A percentile compares a stretch with the other conserved stretches of the same genome.
Conservation (phyloP, 192 early-diverging fungal genomes). For the Dimargaris xerosporica region DNA sequence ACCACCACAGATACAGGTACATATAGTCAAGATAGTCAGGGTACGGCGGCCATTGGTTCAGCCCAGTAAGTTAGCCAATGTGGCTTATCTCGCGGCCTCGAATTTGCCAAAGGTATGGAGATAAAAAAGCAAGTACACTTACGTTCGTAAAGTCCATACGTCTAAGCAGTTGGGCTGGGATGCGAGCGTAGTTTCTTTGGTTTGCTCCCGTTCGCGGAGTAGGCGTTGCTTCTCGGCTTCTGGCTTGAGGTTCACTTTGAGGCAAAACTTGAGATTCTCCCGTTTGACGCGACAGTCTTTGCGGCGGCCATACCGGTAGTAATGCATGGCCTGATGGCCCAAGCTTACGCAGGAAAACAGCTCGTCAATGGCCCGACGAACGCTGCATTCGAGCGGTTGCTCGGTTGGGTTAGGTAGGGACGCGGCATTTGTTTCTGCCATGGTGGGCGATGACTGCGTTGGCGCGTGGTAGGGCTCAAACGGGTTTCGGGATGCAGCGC, state of each 20-base stretch:
- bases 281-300: constrained; percentile 5
- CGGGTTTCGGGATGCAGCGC: no score
- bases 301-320: constrained; percentile 8
- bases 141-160: background rate
- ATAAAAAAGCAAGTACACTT: background rate
- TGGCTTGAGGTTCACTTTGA: constrained; percentile 10
- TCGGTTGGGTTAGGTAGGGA: background rate
- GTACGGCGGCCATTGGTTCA: no score
- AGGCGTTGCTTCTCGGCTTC: background rate
- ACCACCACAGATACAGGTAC: no score
- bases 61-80: no score
- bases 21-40: no score
- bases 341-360: constrained; percentile 7
- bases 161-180: background rate
- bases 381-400: constrained; percentile 5
- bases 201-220: background rate
- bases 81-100: no score
- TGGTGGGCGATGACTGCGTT: no score
- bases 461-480: no score
- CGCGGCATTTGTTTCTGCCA: no score
- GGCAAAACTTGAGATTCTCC: constrained; percentile 1
- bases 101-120: no score
- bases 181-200: background rate
- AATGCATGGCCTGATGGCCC: background rate
- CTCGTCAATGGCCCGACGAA: constrained; percentile 8